Evolutionary conservation across 225 moss, liverwort and hornwort species (phyloP).

Genomic region (Climacium dendroides): DNA sequence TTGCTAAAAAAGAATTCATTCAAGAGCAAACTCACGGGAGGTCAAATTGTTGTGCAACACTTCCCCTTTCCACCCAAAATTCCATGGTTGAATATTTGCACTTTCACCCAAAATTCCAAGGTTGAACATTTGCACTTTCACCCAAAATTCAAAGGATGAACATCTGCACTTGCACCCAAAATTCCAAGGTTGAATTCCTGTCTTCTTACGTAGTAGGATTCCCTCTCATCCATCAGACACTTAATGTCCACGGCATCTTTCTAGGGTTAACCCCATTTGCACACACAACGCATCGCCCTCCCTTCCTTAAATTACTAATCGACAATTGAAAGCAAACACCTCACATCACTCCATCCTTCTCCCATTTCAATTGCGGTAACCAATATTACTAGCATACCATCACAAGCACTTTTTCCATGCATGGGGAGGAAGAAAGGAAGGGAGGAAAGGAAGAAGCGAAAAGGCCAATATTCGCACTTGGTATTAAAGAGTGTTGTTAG

Average conservation of each 20-base stretch:
- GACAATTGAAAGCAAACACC: neutral
- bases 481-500: too few species aligned
- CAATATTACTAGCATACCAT: neutral
- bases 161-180: too few species aligned
- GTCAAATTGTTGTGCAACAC: neutral
- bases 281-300: accelerated
- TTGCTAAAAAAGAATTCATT: too few species aligned
- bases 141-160: too few species aligned
- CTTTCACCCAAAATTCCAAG: neutral
- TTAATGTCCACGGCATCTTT: accelerated
- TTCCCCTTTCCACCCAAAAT: too few species aligned
- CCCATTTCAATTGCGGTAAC: too few species aligned
- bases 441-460: too few species aligned
- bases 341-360: neutral
- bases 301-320: too few species aligned
- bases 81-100: too few species aligned
- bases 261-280: neutral
- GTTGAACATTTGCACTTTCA: neutral
- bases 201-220: neutral
- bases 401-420: neutral
- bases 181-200: too few species aligned
- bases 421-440: neutral
- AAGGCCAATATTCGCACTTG: too few species aligned
- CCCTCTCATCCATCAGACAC: accelerated
- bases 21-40: too few species aligned